A percentile compares a stretch with the other conserved stretches of the same genome.
Conservation (phyloP, 345 rosid genomes). For the Euclidium syriacum region DNA sequence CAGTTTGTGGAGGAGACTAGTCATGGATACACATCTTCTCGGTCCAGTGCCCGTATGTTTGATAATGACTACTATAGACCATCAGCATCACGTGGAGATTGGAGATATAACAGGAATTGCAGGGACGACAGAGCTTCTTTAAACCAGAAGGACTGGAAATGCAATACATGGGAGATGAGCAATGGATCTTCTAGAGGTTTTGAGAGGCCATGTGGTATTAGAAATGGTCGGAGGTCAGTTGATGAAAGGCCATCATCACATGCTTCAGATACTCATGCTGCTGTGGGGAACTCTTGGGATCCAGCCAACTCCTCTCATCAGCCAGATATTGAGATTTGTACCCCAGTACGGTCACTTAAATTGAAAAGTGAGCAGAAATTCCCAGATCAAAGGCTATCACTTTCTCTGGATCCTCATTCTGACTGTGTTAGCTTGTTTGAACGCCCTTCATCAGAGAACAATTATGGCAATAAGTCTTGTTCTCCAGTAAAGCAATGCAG, state of each 20-base stretch:
- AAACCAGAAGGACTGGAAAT: conserved; percentile 71
- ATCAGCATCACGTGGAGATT: conserved; percentile 54
- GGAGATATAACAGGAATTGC: conserved; percentile 55
- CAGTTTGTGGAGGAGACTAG: conserved; percentile 59
- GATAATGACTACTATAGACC: conserved; percentile 56
- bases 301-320: conserved; percentile 31
- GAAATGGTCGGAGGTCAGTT: conserved; percentile 50
- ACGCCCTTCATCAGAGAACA: conserved; percentile 22
- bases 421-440: conserved; percentile 23
- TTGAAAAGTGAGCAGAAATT: conserved; percentile 20
- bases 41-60: conserved; percentile 50
- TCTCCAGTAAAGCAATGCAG: conserved; percentile 30
- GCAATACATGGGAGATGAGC: conserved; percentile 56
- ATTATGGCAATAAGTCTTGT: conserved; percentile 14
- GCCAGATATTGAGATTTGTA: conserved; percentile 7
- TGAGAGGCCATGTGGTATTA: conserved; percentile 53
- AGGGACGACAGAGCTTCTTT: conserved; percentile 63
- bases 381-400: conserved; percentile 25
- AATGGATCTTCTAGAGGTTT: conserved; percentile 52
- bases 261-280: conserved; percentile 45
- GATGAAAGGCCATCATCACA: conserved; percentile 42
- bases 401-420: conserved; percentile 17
- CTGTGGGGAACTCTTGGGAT: conserved; percentile 43
- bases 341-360: conserved; percentile 17
- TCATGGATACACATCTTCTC: conserved; percentile 51